Conservation (phyloP, 177 flowering plant genomes). For the Tripterygium wilfordii region DNA sequence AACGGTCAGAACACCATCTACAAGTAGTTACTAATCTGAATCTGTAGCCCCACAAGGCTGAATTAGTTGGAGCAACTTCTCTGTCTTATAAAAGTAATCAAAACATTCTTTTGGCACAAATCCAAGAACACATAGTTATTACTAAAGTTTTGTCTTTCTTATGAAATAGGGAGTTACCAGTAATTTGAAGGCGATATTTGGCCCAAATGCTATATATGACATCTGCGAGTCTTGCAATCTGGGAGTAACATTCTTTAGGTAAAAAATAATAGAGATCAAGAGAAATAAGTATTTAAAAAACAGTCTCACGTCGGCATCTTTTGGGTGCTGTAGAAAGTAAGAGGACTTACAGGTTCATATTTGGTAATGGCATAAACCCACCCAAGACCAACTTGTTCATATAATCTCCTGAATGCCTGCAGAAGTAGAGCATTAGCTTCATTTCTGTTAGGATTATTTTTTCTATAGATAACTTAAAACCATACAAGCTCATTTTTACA, state of each 20-base stretch:
- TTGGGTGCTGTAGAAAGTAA: background rate
- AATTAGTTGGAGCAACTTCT: no score
- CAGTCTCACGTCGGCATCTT: no score
- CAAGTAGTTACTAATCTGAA: no score
- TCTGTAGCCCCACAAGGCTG: no score
- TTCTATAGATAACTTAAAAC: no score
- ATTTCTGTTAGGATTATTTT: no score
- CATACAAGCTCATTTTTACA: no score
- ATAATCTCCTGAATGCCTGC: conserved; percentile 85
- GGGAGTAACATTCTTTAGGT: background rate
- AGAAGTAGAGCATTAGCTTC: no score
- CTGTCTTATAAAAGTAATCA: no score
- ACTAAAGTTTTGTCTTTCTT: background rate
- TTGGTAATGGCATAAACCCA: conserved; percentile 93
- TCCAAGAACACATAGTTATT: no score
- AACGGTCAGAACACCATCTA: no score
- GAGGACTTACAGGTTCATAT: conserved; percentile 66
- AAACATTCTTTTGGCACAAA: no score
- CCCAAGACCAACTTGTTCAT: conserved; percentile 93
- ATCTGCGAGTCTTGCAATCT: conserved; percentile 55
- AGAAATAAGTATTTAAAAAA: background rate
- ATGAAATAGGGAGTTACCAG: conserved; percentile 29
- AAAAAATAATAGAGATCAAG: background rate
- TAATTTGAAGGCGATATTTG: conserved; percentile 63
- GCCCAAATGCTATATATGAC: conserved; percentile 64